Percentiles rank a stretch among this genome's conserved stretches.
Evolutionary conservation across 176 grass and related monocot species (phyloP).

Genomic region (Paspalum vaginatum): DNA sequence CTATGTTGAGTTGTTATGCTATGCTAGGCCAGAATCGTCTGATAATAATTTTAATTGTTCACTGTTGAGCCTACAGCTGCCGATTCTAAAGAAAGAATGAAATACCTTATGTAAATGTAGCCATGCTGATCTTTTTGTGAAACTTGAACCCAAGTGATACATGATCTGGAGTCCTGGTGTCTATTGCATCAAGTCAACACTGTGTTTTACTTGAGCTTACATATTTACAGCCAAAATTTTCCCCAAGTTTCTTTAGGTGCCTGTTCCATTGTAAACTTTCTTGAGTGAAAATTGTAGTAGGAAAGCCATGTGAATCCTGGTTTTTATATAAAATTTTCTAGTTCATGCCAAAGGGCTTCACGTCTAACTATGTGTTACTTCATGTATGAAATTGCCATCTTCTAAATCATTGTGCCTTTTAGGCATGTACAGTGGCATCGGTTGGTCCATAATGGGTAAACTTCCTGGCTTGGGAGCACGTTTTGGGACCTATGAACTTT

Average conservation of each 20-base stretch:
- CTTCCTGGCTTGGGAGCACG: slow-evolving; percentile 78
- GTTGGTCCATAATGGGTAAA: slow-evolving; percentile 78
- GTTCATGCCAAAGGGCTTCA: neutral
- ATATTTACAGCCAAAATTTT: neutral
- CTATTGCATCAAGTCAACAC: neutral
- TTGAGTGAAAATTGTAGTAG: neutral
- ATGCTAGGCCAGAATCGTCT: neutral
- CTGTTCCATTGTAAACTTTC: slow-evolving; percentile 19
- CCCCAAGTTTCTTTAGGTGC: neutral
- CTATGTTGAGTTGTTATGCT: neutral
- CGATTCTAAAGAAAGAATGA: neutral
- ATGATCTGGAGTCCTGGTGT: neutral
- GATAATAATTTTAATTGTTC: neutral
- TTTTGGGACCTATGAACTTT: slow-evolving; percentile 87
- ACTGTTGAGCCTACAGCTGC: neutral
- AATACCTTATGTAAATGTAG: neutral
- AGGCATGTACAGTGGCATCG: slow-evolving; percentile 83
- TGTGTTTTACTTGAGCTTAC: neutral
- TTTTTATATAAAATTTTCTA: slow-evolving; percentile 26
- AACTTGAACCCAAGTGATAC: neutral
- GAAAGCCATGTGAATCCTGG: neutral
- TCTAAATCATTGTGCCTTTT: slow-evolving; percentile 20
- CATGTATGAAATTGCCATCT: slow-evolving; percentile 25
- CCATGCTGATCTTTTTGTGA: neutral
- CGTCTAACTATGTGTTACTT: slow-evolving; percentile 8